These are phyloP conservation scores for Silene vulgaris DNA, from an alignment of 179 eudicot species.

Conservation along the genomic window DNA sequence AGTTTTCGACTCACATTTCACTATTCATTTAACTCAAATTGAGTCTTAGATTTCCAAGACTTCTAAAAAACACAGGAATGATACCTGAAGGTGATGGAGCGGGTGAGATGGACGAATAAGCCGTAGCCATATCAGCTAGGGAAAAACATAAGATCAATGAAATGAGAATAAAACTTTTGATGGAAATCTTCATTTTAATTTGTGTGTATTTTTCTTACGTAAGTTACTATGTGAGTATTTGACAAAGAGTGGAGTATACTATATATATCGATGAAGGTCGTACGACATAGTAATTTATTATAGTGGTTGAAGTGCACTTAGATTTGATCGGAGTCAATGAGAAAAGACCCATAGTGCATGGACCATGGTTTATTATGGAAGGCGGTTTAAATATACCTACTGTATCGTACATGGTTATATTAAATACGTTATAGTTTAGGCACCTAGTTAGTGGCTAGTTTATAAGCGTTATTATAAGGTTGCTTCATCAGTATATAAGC, in stretches of 20 bases:
- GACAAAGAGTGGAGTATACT: background rate
- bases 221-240: background rate
- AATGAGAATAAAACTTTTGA: slow-evolving; percentile 12
- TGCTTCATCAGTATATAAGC: too few relatives aligned
- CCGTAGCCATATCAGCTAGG: slow-evolving; percentile 16
- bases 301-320: background rate
- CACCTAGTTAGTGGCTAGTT: too few relatives aligned
- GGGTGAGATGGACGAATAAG: slow-evolving; percentile 16
- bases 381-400: too few relatives aligned
- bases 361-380: background rate
- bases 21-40: too few relatives aligned
- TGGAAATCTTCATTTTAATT: slow-evolving; percentile 16
- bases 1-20: too few relatives aligned
- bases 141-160: slow-evolving; percentile 19
- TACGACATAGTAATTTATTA: background rate
- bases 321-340: background rate
- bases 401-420: too few relatives aligned
- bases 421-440: too few relatives aligned
- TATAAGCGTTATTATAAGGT: too few relatives aligned
- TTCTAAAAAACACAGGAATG: too few relatives aligned
- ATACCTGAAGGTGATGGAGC: slow-evolving; percentile 21
- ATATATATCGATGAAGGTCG: background rate
- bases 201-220: background rate
- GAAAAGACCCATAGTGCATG: background rate
- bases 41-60: too few relatives aligned